phyloP scores from a whole-genome alignment of 1,284 basidiomycete genomes.

The Microbotryum lychnidis-dioicae region DNA sequence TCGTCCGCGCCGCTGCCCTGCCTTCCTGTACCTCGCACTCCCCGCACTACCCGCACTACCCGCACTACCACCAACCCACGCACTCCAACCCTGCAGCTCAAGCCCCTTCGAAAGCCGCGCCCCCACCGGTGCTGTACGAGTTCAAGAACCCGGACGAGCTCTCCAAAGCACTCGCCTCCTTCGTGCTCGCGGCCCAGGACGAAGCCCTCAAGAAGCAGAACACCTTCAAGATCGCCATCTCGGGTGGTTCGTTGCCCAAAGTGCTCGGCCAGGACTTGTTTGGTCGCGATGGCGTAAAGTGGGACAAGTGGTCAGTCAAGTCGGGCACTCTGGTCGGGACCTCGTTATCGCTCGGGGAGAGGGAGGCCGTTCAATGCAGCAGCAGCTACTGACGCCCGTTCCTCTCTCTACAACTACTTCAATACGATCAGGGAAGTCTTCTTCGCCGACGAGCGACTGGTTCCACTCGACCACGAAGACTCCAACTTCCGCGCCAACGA shows the following conservation, averaged over 20 bases:
- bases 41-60: neutral
- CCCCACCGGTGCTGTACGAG: slow-evolving; percentile 61
- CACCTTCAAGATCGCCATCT: slow-evolving; percentile 84
- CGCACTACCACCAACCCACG: neutral
- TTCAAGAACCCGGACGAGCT: slow-evolving; percentile 53
- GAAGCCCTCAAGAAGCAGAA: slow-evolving; percentile 81
- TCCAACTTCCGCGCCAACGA: slow-evolving; percentile 79
- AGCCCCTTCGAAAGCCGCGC: slow-evolving; percentile 43
- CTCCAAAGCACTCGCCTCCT: slow-evolving; percentile 60
- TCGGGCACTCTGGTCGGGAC: neutral
- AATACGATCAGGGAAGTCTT: slow-evolving; percentile 72
- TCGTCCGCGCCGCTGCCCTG: neutral
- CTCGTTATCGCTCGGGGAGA: neutral
- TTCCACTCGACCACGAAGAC: slow-evolving; percentile 84
- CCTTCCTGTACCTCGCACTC: neutral
- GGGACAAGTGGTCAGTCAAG: slow-evolving; percentile 80
- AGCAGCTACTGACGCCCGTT: neutral
- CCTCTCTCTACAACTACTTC: neutral
- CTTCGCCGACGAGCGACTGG: slow-evolving; percentile 94
- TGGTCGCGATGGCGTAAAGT: slow-evolving; percentile 65
- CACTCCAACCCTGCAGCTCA: neutral
- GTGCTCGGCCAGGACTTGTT: slow-evolving; percentile 66
- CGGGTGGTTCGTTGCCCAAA: slow-evolving; percentile 84
- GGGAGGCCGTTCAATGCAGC: neutral
- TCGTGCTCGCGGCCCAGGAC: slow-evolving; percentile 79